phyloP scores from a whole-genome alignment of 78 protist genomes.

The Kipferlia bialata region DNA sequence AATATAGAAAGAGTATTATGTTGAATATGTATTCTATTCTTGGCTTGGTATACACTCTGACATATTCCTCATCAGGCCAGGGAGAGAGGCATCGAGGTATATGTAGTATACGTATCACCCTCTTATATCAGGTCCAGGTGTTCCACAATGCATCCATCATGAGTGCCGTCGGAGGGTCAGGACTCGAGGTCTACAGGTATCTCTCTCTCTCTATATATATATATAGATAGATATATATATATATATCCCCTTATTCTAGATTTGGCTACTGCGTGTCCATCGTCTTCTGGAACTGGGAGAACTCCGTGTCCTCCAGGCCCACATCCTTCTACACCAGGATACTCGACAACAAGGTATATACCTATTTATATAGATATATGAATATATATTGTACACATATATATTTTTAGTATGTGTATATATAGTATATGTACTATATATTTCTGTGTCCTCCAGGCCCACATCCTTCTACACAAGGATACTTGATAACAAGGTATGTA shows the following conservation, averaged over 20 bases:
- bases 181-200: constrained; percentile 83
- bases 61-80: constrained; percentile 11
- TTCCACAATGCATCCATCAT: constrained; percentile 96
- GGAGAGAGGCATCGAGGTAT: too few relatives aligned
- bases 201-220: too few relatives aligned
- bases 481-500: constrained; percentile 36
- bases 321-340: constrained; percentile 76
- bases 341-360: constrained; percentile 27
- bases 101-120: constrained; percentile 14
- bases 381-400: too few relatives aligned
- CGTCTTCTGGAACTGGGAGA: constrained; percentile 54
- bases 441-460: too few relatives aligned
- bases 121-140: too few relatives aligned
- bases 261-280: constrained; percentile 90
- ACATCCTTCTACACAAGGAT: constrained; percentile 76
- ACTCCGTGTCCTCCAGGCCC: constrained; percentile 77
- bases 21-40: too few relatives aligned
- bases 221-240: too few relatives aligned
- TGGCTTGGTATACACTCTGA: background rate
- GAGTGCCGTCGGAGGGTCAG: constrained; percentile 93
- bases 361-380: too few relatives aligned
- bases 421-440: too few relatives aligned
- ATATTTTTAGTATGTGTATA: too few relatives aligned
- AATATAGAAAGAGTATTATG: too few relatives aligned
- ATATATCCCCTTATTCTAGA: too few relatives aligned